Base-by-base conservation (phyloP, 495 filamentous ascomycete species). In the Penicillium coffeae region DNA sequence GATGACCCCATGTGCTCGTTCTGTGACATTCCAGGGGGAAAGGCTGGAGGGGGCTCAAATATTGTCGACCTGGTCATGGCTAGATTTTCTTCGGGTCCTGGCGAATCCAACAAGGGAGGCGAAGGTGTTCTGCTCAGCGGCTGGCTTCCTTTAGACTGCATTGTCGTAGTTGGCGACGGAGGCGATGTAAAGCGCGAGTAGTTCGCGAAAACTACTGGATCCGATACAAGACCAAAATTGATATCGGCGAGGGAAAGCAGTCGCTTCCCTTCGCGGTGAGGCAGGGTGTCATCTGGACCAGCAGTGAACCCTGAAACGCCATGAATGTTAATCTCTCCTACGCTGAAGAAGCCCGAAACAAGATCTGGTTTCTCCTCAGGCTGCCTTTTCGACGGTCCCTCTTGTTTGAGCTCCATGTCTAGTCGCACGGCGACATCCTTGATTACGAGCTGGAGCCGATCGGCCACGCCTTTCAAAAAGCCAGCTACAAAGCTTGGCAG, bases 401-500 rank as follows among this genome's bases (percentile, higher is more conserved):
- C 72, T 27, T 74, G 69, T 41, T 72, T 70, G 4, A 80, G 56
- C 45, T 75, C 75, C 42, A 77, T 69, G 33, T 90, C 84, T 13
- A 84, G 65, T 0, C 83, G 80, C 21, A 89, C 65, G 38, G 81
- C 73, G 14, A 90, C 72, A 52, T 90, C 81, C 36, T 74, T 77
- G 33, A 96, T 76, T 22, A 73, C 74, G 14, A 96, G 65, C 64
- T 89, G 79, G 19, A 95, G 65, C 33, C 91, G 81, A 59, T 96
- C 89, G 25, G 81, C 72, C 47, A 96, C 81, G 4, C 90, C 90
- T 62, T 89, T 84, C 0, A 97, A 65, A 55, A 94, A 92, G 19
- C 79, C 83, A 8, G 89, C 83, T 12, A 99, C 73, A 54, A 96
- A 92, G 2, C 70, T 79, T 8, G 94, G 94, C 7, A 97, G 68